Percentiles rank a stretch among this genome's conserved stretches.
phyloP scores from a whole-genome alignment of 805 yeast genomes.

The Wilhelminamyces savonicus region DNA sequence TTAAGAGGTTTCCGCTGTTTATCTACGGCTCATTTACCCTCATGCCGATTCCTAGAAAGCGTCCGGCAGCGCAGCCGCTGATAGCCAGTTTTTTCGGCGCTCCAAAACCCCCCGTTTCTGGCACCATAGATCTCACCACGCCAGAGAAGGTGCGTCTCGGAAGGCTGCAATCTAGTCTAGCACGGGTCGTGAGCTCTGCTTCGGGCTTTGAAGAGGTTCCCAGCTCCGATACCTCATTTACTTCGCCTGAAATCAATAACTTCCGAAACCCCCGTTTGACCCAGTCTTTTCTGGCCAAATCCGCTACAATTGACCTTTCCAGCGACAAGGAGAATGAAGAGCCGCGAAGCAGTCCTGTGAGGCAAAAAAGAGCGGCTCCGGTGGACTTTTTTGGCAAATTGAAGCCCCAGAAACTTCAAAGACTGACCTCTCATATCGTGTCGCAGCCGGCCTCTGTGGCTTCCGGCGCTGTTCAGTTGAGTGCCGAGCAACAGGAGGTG shows the following conservation, averaged over 20 bases:
- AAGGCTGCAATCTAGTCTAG: too few species aligned
- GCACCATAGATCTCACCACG: too few species aligned
- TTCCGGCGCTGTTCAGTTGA: slow-evolving; percentile 3
- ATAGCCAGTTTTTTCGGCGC: too few species aligned
- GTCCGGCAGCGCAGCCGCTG: too few species aligned
- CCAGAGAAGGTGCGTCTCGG: too few species aligned
- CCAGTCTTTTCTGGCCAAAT: slow-evolving; percentile 3
- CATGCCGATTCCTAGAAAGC: too few species aligned
- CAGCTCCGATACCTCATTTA: slow-evolving; percentile 26
- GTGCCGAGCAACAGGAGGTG: slow-evolving; percentile 42
- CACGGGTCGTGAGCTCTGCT: too few species aligned
- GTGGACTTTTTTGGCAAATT: slow-evolving; percentile 10
- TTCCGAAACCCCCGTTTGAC: slow-evolving; percentile 27
- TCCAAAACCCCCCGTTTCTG: too few species aligned
- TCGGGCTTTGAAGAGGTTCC: neutral
- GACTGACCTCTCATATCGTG: slow-evolving; percentile 2
- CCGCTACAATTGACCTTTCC: slow-evolving; percentile 3
- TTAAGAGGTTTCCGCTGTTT: too few species aligned
- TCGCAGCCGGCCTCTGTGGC: neutral
- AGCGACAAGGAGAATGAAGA: slow-evolving; percentile 1
- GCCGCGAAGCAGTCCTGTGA: slow-evolving; percentile 4
- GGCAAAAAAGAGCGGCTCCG: slow-evolving; percentile 14
- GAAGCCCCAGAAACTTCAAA: slow-evolving; percentile 17
- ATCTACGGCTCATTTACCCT: too few species aligned
- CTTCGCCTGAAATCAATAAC: slow-evolving; percentile 31